Evolutionary conservation across 805 yeast species (phyloP).

Genomic region (Cephaloascus fragrans): DNA sequence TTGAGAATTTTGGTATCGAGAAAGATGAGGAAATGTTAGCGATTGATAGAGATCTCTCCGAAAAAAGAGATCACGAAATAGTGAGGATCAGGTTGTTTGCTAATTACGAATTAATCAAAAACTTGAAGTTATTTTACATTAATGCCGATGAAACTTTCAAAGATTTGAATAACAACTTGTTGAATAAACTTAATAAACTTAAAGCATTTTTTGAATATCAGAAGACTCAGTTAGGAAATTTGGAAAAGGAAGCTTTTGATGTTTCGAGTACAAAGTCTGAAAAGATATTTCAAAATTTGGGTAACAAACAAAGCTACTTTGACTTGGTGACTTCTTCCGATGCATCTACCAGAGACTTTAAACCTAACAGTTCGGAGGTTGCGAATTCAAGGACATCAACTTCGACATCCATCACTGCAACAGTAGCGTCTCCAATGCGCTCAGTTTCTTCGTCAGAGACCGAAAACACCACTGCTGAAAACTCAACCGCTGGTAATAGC

Average conservation of each 20-base stretch:
- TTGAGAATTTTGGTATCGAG: background rate
- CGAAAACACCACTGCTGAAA: background rate
- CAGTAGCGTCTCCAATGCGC: background rate
- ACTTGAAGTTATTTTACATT: constrained; percentile 21
- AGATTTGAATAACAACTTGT: constrained; percentile 15
- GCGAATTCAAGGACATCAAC: constrained; percentile 16
- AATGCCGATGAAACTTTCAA: constrained; percentile 25
- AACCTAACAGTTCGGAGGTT: constrained; percentile 8
- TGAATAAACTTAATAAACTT: constrained; percentile 26
- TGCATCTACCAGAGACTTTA: background rate
- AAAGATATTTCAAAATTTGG: background rate
- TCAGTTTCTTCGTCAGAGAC: background rate
- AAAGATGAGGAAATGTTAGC: background rate
- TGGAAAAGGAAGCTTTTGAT: constrained; percentile 12
- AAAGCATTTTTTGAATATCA: constrained; percentile 28
- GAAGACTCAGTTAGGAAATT: constrained; percentile 13
- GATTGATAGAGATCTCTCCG: background rate
- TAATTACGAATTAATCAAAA: constrained; percentile 22
- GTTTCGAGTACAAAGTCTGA: constrained; percentile 4
- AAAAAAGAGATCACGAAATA: constrained; percentile 20
- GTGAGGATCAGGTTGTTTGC: constrained; percentile 18
- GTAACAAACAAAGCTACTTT: background rate
- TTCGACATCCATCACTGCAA: constrained; percentile 3
- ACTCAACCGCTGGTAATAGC: background rate
- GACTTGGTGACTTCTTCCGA: background rate